Base-by-base conservation (phyloP, 129 eudicot species). In the Kitagawia praeruptora region DNA sequence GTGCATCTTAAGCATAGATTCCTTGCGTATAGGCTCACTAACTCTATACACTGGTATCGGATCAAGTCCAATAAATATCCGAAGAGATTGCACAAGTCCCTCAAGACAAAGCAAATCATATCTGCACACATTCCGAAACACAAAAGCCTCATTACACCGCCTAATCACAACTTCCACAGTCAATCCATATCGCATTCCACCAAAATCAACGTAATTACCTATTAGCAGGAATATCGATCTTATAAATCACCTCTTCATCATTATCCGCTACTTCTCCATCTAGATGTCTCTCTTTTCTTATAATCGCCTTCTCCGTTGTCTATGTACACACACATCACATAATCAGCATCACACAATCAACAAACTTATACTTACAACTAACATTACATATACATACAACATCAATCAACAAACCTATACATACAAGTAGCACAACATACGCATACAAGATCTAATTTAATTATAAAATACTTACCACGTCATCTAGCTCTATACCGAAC, bases 41-140 rank as follows among this genome's bases (percentile, higher is more conserved):
- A 90, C 80, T 42, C 47, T 86, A 84, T 90, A 96, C 2, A 72
- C 86, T 4, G 99, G 99, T 54, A 87, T 86, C 12, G 92, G 87
- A 81, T 96, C 95, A 74, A 83, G 78, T 77, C 93, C 93, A 58
- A 76, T 76, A 78, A 96, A 92, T 39, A 96, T 83, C 41, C 97
- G 95, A 28, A 96, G 90, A 37, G 99, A 87, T 79, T 85, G 95
- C 11, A 89, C 95, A 82, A 96, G 86, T 34, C 99, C 99, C 84
- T 96, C 99, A 58, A 96, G 93, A 81, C 99, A 96, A 80, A 96
- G 98, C 91, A 96, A 88, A 85, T 96, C 99, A 89, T 89, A 89
- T 87, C 99, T 95, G 87, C 84, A 82, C 31, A 31, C 78, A 85
- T 76, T 54, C 45, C 47, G 64, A 31, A 64, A 56, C 23, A 56